phyloP scores from a whole-genome alignment of 106 monocot species.

The Xerophyta viscosa region DNA sequence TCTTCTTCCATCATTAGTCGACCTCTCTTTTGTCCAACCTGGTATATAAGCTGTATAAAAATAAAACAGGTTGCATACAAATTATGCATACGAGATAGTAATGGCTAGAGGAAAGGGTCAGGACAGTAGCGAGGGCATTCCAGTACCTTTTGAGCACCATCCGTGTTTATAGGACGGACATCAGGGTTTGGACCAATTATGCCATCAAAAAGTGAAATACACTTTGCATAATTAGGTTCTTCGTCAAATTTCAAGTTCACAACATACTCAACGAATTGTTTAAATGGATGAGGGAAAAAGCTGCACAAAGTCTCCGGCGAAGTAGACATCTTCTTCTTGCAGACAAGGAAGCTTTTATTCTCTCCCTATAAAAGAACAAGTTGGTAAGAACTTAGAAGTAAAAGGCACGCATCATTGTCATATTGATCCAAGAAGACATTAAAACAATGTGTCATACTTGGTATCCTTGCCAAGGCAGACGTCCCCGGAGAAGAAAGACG shows the following conservation, averaged over 20 bases:
- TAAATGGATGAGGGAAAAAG: constrained; percentile 76
- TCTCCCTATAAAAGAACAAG: constrained; percentile 47
- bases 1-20: constrained; percentile 59
- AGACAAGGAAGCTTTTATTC: constrained; percentile 91
- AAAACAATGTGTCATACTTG: constrained; percentile 36
- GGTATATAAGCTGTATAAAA: constrained; percentile 50
- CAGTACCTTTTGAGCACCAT: constrained; percentile 89
- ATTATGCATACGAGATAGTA: no score
- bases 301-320: constrained; percentile 66
- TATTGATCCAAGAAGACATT: neutral
- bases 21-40: constrained; percentile 95
- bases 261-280: constrained; percentile 71
- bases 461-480: constrained; percentile 95
- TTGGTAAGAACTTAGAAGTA: no score
- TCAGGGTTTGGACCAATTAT: constrained; percentile 73
- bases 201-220: constrained; percentile 79
- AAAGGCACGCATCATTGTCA: no score
- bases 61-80: no score
- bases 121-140: neutral
- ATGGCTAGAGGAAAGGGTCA: no score
- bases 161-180: constrained; percentile 74
- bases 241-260: constrained; percentile 91
- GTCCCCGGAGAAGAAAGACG: constrained; percentile 78
- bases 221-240: constrained; percentile 88
- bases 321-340: constrained; percentile 95